phyloP scores from a whole-genome alignment of 805 yeast species.

The Yamadazyma akitaensis region DNA sequence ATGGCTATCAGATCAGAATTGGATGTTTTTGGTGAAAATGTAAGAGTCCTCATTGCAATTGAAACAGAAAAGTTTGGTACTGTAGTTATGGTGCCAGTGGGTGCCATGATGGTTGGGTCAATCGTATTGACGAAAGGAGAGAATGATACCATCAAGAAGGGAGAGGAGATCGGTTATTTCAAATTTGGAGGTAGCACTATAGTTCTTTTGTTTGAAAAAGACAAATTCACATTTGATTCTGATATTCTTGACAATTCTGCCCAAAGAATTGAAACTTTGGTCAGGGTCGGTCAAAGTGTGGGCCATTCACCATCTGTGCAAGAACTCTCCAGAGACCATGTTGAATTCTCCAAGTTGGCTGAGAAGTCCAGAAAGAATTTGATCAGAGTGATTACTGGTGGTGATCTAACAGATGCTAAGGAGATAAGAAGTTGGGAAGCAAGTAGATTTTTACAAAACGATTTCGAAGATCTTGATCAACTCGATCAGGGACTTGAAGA shows the following conservation, averaged over 20 bases:
- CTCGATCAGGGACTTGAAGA: slow-evolving; percentile 7
- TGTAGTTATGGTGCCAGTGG: slow-evolving; percentile 76
- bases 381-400: slow-evolving; percentile 59
- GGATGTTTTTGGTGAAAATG: slow-evolving; percentile 92
- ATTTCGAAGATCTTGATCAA: slow-evolving; percentile 16
- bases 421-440: slow-evolving; percentile 40
- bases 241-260: slow-evolving; percentile 70
- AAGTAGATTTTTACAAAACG: slow-evolving; percentile 7
- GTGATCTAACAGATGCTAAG: slow-evolving; percentile 33
- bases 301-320: slow-evolving; percentile 61
- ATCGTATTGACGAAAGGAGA: slow-evolving; percentile 65
- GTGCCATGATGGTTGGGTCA: slow-evolving; percentile 99
- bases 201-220: slow-evolving; percentile 57
- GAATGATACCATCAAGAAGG: slow-evolving; percentile 57
- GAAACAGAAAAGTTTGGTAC: slow-evolving; percentile 74
- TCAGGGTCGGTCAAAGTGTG: slow-evolving; percentile 86
- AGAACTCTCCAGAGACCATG: slow-evolving; percentile 49
- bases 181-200: slow-evolving; percentile 95
- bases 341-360: slow-evolving; percentile 44
- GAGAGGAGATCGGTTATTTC: slow-evolving; percentile 90
- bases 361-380: slow-evolving; percentile 47
- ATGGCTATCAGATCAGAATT: slow-evolving; percentile 89
- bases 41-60: slow-evolving; percentile 74
- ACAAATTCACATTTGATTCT: slow-evolving; percentile 57
- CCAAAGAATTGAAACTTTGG: slow-evolving; percentile 73